Evolutionary conservation across 2,329 filamentous ascomycete species (phyloP).

Genomic region (Fusarium papillatum): DNA sequence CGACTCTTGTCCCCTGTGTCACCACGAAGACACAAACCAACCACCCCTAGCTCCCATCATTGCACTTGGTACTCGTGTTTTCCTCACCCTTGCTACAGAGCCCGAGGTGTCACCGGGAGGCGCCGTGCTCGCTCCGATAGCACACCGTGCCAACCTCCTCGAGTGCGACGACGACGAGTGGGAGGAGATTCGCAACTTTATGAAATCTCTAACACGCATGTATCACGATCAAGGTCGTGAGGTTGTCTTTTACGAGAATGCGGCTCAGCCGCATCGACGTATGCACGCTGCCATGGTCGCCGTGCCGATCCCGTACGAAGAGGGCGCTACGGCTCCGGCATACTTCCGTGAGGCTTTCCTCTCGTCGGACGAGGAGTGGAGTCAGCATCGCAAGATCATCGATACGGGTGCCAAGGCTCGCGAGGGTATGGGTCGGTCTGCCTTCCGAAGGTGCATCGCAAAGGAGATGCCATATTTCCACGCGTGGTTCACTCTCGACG

Average conservation of each 20-base stretch:
- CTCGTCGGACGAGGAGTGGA: slow-evolving; percentile 91
- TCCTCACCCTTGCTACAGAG: slow-evolving; percentile 89
- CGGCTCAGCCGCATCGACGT: slow-evolving; percentile 82
- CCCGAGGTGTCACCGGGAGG: slow-evolving; percentile 89
- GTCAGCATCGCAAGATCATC: slow-evolving; percentile 94
- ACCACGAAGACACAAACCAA: slow-evolving; percentile 83
- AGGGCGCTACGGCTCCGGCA: slow-evolving; percentile 92
- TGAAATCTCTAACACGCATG: slow-evolving; percentile 95
- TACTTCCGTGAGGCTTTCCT: slow-evolving; percentile 98
- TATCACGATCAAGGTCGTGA: slow-evolving; percentile 94
- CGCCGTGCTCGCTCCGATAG: slow-evolving; percentile 89
- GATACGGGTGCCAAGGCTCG: slow-evolving; percentile 79
- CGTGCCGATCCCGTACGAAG: slow-evolving; percentile 88
- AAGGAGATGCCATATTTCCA: slow-evolving; percentile 99
- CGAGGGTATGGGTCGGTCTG: slow-evolving; percentile 79
- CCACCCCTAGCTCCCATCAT: slow-evolving; percentile 89
- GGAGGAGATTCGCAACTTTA: slow-evolving; percentile 99
- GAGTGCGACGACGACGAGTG: slow-evolving; percentile 99
- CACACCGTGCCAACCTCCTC: slow-evolving; percentile 90
- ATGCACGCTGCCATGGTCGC: slow-evolving; percentile 89
- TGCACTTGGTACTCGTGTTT: slow-evolving; percentile 88
- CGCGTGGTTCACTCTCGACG: slow-evolving; percentile 94
- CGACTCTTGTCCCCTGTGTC: slow-evolving; percentile 90
- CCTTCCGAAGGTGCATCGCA: slow-evolving; percentile 85
- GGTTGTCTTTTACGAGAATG: slow-evolving; percentile 98